Base-by-base conservation (phyloP, 768 basidiomycete genomes). In the Serendipita sp. region DNA sequence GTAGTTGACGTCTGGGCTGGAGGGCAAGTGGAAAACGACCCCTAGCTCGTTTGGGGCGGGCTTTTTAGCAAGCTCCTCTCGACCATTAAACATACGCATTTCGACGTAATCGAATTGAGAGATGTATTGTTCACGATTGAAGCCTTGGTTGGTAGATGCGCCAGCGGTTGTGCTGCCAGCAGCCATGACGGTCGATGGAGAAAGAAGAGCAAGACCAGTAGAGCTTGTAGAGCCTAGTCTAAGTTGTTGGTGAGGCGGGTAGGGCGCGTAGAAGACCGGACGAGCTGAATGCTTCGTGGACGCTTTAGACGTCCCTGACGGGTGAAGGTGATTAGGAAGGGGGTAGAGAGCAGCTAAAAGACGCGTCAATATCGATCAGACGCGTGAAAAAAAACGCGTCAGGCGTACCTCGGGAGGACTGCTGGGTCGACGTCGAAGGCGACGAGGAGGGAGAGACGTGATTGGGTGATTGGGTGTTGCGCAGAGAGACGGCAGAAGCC, bases 321-420 rank as follows among this genome's bases (percentile, higher is more conserved):
- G 48, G 18, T 51, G 48, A 35, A 35, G 56, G 30, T 28, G 35
- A 60, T 60, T 60, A n/a, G 23, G 56, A 36, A 60, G 56, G 8
- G 56, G 56, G 16, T 32, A n/a, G 16, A 60, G 36, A 60, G 34
- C 56, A 30, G 56, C 56, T 28, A 60, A 30, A 60, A 60, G 56
- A 60, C 56, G 56, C 28, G 28, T 60, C 2, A 51, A 41, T 23
- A 60, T 32, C 8, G 36, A 60, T 60, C 10, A 60, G 34, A 60
- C 56, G 56, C 56, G 56, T 60, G 4, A 60, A n/a, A 36, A 60
- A 60, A 36, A 60, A 60, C 56, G 56, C 56, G 56, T 60, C 36
- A 35, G 56, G 30, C 56, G 28, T 60, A 60, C 56, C 56, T 4
- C 56, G 18, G 28, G 56, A 10, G 28, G 35, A 10, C 23, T 23